phyloP scores from a whole-genome alignment of 345 rosid species.

The Euclidium syriacum region DNA sequence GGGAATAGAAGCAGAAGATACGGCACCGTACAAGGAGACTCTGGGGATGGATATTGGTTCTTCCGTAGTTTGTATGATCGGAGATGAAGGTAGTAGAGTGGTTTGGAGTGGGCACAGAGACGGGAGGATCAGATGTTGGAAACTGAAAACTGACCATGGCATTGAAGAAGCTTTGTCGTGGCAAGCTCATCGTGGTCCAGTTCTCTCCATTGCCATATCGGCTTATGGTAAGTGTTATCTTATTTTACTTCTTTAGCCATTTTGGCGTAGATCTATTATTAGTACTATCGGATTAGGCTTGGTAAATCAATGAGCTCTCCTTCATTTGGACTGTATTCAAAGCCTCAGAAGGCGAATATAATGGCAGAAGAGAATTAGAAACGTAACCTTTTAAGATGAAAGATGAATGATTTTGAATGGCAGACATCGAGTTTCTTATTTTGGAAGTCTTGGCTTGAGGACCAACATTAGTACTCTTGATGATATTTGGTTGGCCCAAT shows the following conservation, averaged over 20 bases:
- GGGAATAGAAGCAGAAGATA: slow-evolving; percentile 44
- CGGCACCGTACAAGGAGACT: slow-evolving; percentile 76
- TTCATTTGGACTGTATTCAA: not conserved
- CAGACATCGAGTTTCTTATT: not conserved
- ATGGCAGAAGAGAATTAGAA: not conserved
- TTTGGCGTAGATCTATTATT: not conserved
- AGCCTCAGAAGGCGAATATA: not conserved
- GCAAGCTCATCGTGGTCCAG: slow-evolving; percentile 91
- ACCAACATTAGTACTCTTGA: not conserved
- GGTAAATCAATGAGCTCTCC: not conserved
- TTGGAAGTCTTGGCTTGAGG: not conserved
- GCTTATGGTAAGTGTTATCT: slow-evolving; percentile 50
- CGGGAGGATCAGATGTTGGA: slow-evolving; percentile 82
- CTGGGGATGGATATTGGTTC: slow-evolving; percentile 36
- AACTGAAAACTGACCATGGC: slow-evolving; percentile 26
- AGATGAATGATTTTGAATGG: not conserved
- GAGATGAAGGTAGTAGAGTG: slow-evolving; percentile 56
- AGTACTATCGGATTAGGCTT: not conserved
- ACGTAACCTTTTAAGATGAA: not conserved
- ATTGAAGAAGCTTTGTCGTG: slow-evolving; percentile 68
- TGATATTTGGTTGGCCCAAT: not conserved
- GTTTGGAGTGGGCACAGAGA: slow-evolving; percentile 96
- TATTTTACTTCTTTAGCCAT: not conserved
- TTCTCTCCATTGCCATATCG: slow-evolving; percentile 61
- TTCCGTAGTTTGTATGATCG: slow-evolving; percentile 63